Evolutionary conservation across 805 yeast species (phyloP).

Genomic region (Clavispora phyllophila): DNA sequence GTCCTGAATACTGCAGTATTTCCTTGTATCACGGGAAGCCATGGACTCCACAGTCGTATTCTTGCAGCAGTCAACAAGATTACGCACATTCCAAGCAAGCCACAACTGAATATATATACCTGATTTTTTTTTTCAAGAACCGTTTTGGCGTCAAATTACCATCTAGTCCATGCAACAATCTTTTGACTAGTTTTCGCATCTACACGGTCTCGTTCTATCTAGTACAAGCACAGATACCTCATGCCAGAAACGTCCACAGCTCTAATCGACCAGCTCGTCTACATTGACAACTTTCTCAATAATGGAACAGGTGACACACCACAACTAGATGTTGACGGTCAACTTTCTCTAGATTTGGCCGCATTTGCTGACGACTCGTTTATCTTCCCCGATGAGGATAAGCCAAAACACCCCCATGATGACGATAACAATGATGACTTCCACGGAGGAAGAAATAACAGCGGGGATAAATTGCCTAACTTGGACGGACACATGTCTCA

Average conservation of each 20-base stretch:
- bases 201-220: neutral
- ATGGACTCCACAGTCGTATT: neutral
- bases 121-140: neutral
- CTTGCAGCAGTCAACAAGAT: neutral
- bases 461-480: neutral
- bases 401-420: slow-evolving; percentile 36
- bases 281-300: slow-evolving; percentile 66
- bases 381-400: slow-evolving; percentile 78
- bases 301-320: slow-evolving; percentile 33
- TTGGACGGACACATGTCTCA: neutral
- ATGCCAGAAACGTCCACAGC: slow-evolving; percentile 34
- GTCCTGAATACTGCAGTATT: neutral
- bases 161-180: neutral
- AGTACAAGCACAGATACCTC: neutral
- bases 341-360: slow-evolving; percentile 53
- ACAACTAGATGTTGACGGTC: slow-evolving; percentile 37
- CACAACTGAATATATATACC: neutral
- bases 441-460: neutral
- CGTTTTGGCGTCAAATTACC: neutral
- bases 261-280: slow-evolving; percentile 70
- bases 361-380: slow-evolving; percentile 82
- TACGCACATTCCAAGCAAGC: neutral
- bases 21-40: neutral
- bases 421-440: slow-evolving; percentile 10
- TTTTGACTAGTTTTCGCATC: neutral